A percentile compares a stretch with the other conserved stretches of the same genome.
Conservation (phyloP, 2,329 filamentous ascomycete genomes). For the Clarireedia paspali region DNA sequence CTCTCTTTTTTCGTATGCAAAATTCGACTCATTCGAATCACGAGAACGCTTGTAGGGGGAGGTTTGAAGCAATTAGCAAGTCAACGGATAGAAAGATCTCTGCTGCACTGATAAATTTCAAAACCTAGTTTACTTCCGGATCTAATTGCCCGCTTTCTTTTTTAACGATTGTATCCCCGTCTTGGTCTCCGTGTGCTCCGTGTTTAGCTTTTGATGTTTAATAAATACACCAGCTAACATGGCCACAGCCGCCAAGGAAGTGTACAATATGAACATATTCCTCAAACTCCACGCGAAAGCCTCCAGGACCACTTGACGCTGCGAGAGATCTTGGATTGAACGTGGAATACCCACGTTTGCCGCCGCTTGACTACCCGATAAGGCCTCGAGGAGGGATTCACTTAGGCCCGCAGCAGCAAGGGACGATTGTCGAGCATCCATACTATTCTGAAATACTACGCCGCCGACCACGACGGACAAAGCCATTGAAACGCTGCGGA, state of each 20-base stretch:
- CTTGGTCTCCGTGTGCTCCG: constrained; percentile 44
- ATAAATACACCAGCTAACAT: constrained; percentile 37
- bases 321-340: constrained; percentile 25
- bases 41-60: too few relatives aligned
- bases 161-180: constrained; percentile 31
- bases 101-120: too few relatives aligned
- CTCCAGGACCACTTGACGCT: constrained; percentile 12
- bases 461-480: constrained; percentile 40
- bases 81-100: too few relatives aligned
- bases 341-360: constrained; percentile 31
- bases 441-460: constrained; percentile 36
- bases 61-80: too few relatives aligned
- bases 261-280: constrained; percentile 23
- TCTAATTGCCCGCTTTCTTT: too few relatives aligned
- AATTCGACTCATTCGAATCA: too few relatives aligned
- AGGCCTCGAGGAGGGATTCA: constrained; percentile 29
- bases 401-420: constrained; percentile 10
- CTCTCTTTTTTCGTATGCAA: too few relatives aligned
- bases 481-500: constrained; percentile 35
- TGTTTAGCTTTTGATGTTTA: constrained; percentile 34
- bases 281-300: constrained; percentile 19
- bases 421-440: constrained; percentile 29
- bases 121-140: too few relatives aligned
- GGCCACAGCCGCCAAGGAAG: constrained; percentile 15
- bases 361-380: constrained; percentile 16